Base-by-base conservation (phyloP, 148 eudicot species). In the Chenopodium album region DNA sequence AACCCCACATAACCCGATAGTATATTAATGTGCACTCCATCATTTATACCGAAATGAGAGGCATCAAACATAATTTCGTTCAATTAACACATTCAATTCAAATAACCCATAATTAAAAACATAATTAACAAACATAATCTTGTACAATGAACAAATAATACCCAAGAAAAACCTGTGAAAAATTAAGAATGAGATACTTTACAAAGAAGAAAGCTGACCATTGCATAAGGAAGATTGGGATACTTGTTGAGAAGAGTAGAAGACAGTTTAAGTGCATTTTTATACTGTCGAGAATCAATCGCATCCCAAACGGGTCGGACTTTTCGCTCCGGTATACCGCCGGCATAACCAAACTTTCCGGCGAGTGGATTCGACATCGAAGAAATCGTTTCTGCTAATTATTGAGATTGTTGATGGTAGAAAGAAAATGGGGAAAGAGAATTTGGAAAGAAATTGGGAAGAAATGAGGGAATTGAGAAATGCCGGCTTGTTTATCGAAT, bases 221-320 rank as follows among this genome's bases (percentile, higher is more conserved):
- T 90, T 60, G 93, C 97, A 77, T 93, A 95, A 6, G 98, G 93
- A 75, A 89, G 89, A 22, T 83, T 88, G 34, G 98, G 94, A 82
- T 82, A 83, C 59, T 95, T 95, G 22, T 93, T n/a, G 28, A 95
- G 89, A 60, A 95, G 89, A 59, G 97, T 72, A 64, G 92, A 73
- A 50, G 90, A 79, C 62, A 83, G 92, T 84, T 93, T 95, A 75
- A 93, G 92, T 71, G 98, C 98, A 69, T 86, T 93, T 85, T 95
- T 95, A 85, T 82, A 95, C 86, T 95, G 98, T 10, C 97, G 90
- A 59, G 98, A 87, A 73, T 95, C 98, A 78, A 95, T 89, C 54
- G 98, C 98, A 75, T 95, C 98, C 98, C 98, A 95, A 37, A 95
- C 85, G 37, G 97, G 98, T 19, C 98, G 92, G 48, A 93, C 94